Evolutionary conservation across 345 rosid genomes (phyloP).

Genomic region (Melaleuca quinquenervia): DNA sequence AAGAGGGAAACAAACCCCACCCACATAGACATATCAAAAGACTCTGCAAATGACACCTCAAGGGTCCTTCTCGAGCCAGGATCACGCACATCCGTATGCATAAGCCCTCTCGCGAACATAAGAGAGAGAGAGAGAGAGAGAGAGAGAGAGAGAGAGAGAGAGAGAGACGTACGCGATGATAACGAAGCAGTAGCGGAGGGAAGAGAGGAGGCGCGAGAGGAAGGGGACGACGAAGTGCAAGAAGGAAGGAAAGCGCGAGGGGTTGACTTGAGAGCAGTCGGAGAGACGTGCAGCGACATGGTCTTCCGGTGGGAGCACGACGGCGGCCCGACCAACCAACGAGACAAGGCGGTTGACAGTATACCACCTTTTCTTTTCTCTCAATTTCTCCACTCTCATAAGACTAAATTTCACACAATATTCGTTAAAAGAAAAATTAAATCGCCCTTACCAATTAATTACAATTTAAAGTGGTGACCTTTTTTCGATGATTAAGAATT

Average conservation of each 20-base stretch:
- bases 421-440: no score
- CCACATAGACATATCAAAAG: background rate
- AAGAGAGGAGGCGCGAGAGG: background rate
- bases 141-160: background rate
- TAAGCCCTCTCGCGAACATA: background rate
- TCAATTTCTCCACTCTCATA: no score
- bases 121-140: background rate
- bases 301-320: background rate
- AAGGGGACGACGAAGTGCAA: background rate
- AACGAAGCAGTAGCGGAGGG: background rate
- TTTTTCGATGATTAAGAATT: no score
- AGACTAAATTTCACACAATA: no score
- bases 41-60: background rate
- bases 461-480: no score
- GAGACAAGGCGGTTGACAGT: background rate
- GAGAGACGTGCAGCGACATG: background rate
- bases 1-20: background rate
- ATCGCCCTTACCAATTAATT: no score
- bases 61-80: background rate
- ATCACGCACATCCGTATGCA: background rate
- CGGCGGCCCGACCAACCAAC: background rate
- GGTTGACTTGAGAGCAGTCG: background rate
- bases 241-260: background rate
- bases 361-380: no score
- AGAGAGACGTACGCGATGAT: background rate